These are phyloP conservation scores for Eucalyptus sp. DNA, from an alignment of 345 rosid species.

Conservation along the genomic window DNA sequence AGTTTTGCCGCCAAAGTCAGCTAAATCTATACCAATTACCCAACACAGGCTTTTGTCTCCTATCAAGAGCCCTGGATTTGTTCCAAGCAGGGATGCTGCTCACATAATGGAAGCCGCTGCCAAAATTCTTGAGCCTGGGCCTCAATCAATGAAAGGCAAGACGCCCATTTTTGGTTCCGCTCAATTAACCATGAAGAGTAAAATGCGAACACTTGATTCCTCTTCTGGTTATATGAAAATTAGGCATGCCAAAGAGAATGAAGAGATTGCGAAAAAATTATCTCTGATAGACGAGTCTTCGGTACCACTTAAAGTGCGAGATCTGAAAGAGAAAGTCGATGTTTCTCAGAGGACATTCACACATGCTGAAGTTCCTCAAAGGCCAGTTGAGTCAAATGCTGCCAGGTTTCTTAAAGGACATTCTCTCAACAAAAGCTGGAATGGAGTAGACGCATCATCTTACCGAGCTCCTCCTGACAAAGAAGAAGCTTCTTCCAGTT, in stretches of 20 bases:
- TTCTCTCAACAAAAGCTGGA: constrained; percentile 57
- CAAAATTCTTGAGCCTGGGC: constrained; percentile 51
- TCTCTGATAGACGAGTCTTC: constrained; percentile 19
- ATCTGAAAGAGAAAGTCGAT: constrained; percentile 37
- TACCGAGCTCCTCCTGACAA: constrained; percentile 14
- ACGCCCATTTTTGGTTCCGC: background rate
- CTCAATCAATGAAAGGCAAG: constrained; percentile 6
- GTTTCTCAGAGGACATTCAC: constrained; percentile 28
- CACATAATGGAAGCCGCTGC: constrained; percentile 98
- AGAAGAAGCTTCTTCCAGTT: constrained; percentile 36
- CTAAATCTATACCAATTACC: constrained; percentile 86
- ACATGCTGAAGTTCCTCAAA: constrained; percentile 30
- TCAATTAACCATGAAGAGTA: constrained; percentile 12
- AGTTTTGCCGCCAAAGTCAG: constrained; percentile 85
- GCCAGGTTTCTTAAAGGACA: constrained; percentile 52
- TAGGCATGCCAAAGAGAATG: constrained; percentile 50
- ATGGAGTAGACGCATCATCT: constrained; percentile 36
- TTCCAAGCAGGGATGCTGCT: constrained; percentile 76
- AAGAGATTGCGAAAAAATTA: constrained; percentile 50
- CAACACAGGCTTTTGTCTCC: constrained; percentile 92
- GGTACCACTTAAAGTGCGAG: constrained; percentile 20
- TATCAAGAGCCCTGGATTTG: constrained; percentile 76
- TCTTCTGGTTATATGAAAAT: constrained; percentile 61
- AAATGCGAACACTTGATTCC: constrained; percentile 31
- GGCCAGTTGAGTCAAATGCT: constrained; percentile 40